Base-by-base conservation (phyloP, 495 filamentous ascomycete species). In the Parathielavia hyrcaniae region DNA sequence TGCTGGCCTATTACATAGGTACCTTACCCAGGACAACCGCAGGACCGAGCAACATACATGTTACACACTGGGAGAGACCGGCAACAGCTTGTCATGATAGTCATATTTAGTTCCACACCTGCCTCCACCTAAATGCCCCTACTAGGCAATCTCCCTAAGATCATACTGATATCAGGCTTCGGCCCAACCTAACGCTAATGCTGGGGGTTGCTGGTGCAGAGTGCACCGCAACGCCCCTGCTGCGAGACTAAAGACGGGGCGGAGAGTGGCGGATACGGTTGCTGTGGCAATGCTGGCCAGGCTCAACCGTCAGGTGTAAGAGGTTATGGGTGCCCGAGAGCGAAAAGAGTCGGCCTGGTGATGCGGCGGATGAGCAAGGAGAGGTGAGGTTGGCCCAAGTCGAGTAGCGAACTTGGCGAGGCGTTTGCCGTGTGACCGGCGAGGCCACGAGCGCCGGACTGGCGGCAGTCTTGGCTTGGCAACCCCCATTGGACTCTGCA, bases 31-130 rank as follows among this genome's bases (percentile, higher is more conserved):
- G n/a, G n/a, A n/a, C n/a, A n/a, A n/a, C n/a, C n/a, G n/a, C 4
- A 26, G 16, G 5, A 10, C 14, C 20, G 16, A 39, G 2, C 26
- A 30, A 30, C 26, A 30, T n/a, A n/a, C n/a, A n/a, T n/a, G n/a
- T n/a, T n/a, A 30, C 26, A 30, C 6, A 30, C 26, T 6, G 26
- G 26, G 26, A 2, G 26, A 6, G 3, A 30, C 6, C 6, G 6
- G 23, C 26, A 14, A 23, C 19, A n/a, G n/a, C 11, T 49, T n/a
- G 55, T 63, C 61, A 50, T 61, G 32, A 60, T 66, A 58, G 59
- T 68, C 60, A 53, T 68, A 65, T 68, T 66, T 64, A 36, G 8
- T 36, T 54, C 60, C 60, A 47, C 53, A 58, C 61, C 43, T 48
- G 58, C 57, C 58, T 65, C 51, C 58, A 57, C 60, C 46, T 66